These are phyloP conservation scores for Paramecium octaurelia DNA, from an alignment of 73 alveolate genomes.

Conservation along the genomic window DNA sequence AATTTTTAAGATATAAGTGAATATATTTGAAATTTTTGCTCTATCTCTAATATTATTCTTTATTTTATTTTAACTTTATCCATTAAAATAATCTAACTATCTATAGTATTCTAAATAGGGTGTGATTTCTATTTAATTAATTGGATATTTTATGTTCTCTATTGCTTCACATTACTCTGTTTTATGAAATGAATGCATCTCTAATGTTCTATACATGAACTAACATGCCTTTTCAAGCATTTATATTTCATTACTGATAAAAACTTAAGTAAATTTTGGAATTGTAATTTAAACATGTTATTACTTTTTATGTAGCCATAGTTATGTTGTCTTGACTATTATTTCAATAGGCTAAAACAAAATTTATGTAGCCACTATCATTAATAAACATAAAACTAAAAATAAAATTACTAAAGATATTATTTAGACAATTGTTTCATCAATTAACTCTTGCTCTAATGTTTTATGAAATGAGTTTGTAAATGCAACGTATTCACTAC, in stretches of 20 bases:
- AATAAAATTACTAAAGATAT: background rate
- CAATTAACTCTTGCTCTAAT: background rate
- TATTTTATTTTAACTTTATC: background rate
- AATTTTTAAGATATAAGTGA: background rate
- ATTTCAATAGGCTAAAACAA: background rate
- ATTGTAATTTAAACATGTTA: background rate
- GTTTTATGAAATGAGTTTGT: background rate
- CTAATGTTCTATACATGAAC: background rate
- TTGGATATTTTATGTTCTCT: background rate
- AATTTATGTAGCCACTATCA: background rate
- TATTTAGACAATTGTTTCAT: background rate
- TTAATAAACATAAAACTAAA: background rate
- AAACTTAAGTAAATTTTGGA: background rate
- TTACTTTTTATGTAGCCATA: background rate
- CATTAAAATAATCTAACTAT: background rate
- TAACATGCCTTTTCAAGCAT: background rate
- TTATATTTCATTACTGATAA: background rate
- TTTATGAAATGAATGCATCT: background rate
- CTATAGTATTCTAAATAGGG: background rate
- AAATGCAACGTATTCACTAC: background rate
- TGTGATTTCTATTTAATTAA: background rate
- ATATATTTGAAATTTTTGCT: background rate
- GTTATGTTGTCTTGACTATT: background rate
- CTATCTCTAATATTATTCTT: background rate
- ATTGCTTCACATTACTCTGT: background rate